Percentiles rank a stretch among this genome's conserved stretches.
Evolutionary conservation across 116 monocot genomes (phyloP).

Genomic region (Cymodocea nodosa): DNA sequence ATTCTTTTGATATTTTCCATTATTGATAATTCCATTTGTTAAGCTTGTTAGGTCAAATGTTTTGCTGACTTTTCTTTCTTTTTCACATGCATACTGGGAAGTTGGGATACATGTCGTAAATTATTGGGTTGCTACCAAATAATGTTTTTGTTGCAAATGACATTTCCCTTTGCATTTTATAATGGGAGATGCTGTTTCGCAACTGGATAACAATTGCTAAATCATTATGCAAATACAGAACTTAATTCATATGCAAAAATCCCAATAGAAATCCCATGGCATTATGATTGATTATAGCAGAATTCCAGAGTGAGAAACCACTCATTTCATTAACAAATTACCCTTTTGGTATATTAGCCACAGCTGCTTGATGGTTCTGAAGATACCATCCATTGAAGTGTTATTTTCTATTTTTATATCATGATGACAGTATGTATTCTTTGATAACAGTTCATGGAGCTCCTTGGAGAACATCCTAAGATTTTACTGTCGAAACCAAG

Average conservation of each 20-base stretch:
- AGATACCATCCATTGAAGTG: not conserved
- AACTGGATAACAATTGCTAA: too few species aligned
- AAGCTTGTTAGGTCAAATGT: too few species aligned
- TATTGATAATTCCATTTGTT: not conserved
- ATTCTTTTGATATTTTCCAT: not conserved
- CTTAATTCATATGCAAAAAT: not conserved
- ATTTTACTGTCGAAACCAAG: slow-evolving; percentile 58
- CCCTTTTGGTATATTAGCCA: not conserved
- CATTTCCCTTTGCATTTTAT: too few species aligned
- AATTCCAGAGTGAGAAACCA: not conserved
- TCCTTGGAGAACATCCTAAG: slow-evolving; percentile 56
- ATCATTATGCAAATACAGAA: not conserved
- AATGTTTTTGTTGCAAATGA: too few species aligned
- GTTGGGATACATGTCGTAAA: too few species aligned
- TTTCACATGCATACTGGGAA: too few species aligned
- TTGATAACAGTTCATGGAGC: slow-evolving; percentile 62
- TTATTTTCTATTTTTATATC: not conserved
- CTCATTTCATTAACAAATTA: not conserved
- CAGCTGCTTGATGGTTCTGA: not conserved
- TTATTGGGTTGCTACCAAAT: too few species aligned
- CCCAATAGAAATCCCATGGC: not conserved
- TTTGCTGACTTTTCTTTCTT: too few species aligned
- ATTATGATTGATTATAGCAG: not conserved
- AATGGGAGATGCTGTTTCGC: too few species aligned
- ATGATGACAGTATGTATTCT: not conserved